These are phyloP conservation scores for Trichocladium uniseriatum DNA, from an alignment of 495 filamentous ascomycete genomes.

Conservation along the genomic window DNA sequence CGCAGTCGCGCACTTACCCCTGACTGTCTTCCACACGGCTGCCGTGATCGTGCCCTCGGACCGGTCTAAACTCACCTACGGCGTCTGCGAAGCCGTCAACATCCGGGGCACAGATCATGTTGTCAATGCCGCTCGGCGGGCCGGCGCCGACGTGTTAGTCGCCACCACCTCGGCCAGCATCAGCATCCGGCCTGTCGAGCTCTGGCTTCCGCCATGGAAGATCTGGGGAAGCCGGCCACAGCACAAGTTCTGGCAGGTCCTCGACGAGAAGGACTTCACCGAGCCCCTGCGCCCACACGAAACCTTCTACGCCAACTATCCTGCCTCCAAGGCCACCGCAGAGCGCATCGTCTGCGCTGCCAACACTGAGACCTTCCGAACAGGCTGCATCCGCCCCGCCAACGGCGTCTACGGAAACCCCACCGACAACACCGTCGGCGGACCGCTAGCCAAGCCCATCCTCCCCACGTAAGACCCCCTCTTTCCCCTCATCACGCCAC, in stretches of 20 bases:
- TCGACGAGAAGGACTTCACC: slow-evolving; percentile 38
- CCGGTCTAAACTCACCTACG: slow-evolving; percentile 27
- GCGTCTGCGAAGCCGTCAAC: slow-evolving; percentile 41
- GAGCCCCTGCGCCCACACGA: slow-evolving; percentile 35
- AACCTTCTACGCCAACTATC: slow-evolving; percentile 50
- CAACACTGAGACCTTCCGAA: slow-evolving; percentile 38
- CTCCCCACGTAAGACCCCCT: slow-evolving; percentile 37
- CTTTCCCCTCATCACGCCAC: background rate
- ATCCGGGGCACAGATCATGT: slow-evolving; percentile 51
- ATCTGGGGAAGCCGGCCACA: slow-evolving; percentile 21
- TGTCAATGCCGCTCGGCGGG: slow-evolving; percentile 40
- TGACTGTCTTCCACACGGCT: slow-evolving; percentile 40
- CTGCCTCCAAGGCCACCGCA: slow-evolving; percentile 44
- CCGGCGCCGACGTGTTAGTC: slow-evolving; percentile 45
- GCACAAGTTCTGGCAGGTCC: slow-evolving; percentile 36
- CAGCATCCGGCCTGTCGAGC: slow-evolving; percentile 36
- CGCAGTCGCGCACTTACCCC: slow-evolving; percentile 23
- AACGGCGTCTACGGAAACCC: slow-evolving; percentile 53
- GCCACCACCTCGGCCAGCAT: slow-evolving; percentile 52
- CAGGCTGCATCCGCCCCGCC: slow-evolving; percentile 48
- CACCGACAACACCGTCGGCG: slow-evolving; percentile 42
- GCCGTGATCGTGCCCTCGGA: slow-evolving; percentile 39
- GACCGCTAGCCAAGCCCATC: slow-evolving; percentile 25
- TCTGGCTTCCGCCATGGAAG: slow-evolving; percentile 44
- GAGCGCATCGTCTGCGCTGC: slow-evolving; percentile 44